Evolutionary conservation across 169 alveolate species (phyloP).

Genomic region (Cryptosporidium ryanae): DNA sequence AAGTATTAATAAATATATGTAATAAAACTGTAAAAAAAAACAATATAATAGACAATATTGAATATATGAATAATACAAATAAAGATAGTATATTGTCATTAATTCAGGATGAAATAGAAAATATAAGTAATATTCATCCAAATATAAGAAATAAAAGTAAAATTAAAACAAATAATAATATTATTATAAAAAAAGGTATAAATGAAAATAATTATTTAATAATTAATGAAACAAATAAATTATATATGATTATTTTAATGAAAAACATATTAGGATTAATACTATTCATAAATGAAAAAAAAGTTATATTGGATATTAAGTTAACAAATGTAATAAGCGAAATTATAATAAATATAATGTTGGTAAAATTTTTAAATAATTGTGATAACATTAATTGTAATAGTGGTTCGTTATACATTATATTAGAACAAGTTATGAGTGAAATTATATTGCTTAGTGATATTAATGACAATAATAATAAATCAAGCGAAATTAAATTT

Average conservation of each 20-base stretch:
- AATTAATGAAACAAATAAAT: slow-evolving; percentile 39
- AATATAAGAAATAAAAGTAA: slow-evolving; percentile 70
- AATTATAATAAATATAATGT: background rate
- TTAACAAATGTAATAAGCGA: background rate
- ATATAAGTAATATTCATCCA: slow-evolving; percentile 72
- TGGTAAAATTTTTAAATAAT: background rate
- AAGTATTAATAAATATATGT: background rate
- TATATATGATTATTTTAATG: background rate
- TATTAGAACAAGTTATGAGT: slow-evolving; percentile 8
- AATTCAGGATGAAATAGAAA: slow-evolving; percentile 72
- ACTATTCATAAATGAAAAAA: background rate
- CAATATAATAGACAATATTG: background rate
- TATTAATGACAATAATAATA: background rate
- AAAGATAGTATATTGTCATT: slow-evolving; percentile 66
- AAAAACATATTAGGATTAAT: slow-evolving; percentile 11
- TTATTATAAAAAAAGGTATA: background rate
- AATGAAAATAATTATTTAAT: slow-evolving; percentile 14
- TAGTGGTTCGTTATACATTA: background rate
- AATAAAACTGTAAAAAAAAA: background rate
- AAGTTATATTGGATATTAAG: background rate
- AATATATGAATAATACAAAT: background rate
- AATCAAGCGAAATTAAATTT: background rate
- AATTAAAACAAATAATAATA: background rate
- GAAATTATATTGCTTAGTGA: background rate
- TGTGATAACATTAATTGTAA: slow-evolving; percentile 1